phyloP scores from a whole-genome alignment of 208 protist species.

The Phytomonas francai region DNA sequence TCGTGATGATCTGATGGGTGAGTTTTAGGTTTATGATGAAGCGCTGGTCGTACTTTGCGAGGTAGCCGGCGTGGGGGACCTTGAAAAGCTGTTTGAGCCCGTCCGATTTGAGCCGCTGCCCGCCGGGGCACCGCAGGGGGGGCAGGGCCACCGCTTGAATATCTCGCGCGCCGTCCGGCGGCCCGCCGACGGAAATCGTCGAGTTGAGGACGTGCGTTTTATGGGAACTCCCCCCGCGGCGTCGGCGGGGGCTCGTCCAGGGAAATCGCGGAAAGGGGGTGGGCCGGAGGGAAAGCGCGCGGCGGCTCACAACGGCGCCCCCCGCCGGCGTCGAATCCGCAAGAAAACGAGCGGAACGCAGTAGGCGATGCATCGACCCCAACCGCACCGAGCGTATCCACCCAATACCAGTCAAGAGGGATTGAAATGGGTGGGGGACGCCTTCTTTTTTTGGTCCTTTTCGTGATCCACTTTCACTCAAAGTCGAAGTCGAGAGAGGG shows the following conservation, averaged over 20 bases:
- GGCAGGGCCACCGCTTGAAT: slow-evolving; percentile 21
- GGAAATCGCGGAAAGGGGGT: background rate
- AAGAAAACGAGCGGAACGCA: background rate
- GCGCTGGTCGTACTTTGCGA: slow-evolving; percentile 84
- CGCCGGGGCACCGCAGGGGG: slow-evolving; percentile 72
- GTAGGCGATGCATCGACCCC: background rate
- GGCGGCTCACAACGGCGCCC: background rate
- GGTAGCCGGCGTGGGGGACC: slow-evolving; percentile 72
- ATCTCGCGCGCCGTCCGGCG: no score
- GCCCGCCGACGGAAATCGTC: background rate
- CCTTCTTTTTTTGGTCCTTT: background rate
- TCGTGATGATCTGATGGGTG: slow-evolving; percentile 68
- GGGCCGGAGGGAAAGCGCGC: background rate
- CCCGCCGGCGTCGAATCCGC: background rate
- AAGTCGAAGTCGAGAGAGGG: background rate
- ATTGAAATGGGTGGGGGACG: no score
- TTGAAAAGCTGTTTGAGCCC: slow-evolving; percentile 83
- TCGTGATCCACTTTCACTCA: background rate
- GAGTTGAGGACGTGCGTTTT: background rate
- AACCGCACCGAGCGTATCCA: background rate
- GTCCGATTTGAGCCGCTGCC: slow-evolving; percentile 67
- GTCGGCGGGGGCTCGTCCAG: background rate
- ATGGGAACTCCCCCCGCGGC: background rate
- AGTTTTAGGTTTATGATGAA: slow-evolving; percentile 87
- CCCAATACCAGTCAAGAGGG: background rate